Conservation (phyloP, 2,329 filamentous ascomycete species). For the Arachnopeziza araneosa region DNA sequence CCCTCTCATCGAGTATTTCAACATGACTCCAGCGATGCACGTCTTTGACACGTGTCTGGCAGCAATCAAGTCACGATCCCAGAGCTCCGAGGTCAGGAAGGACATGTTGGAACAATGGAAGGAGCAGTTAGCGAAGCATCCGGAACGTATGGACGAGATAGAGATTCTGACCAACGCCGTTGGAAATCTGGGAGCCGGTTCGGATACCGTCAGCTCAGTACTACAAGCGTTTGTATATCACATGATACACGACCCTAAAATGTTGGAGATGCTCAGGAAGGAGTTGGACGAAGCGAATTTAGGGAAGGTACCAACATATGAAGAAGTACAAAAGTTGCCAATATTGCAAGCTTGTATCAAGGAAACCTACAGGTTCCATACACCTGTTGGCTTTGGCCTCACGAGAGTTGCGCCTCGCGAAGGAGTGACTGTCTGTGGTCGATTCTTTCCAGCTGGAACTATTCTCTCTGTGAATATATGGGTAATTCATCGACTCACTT, state of each 20-base stretch:
- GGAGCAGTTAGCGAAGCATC: slow-evolving; percentile 28
- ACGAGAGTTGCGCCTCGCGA: slow-evolving; percentile 24
- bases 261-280: slow-evolving; percentile 19
- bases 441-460: slow-evolving; percentile 27
- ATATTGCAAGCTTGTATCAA: slow-evolving; percentile 35
- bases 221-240: slow-evolving; percentile 34
- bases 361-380: slow-evolving; percentile 34
- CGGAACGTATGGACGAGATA: slow-evolving; percentile 30
- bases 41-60: slow-evolving; percentile 34
- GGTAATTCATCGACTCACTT: slow-evolving; percentile 30
- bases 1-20: slow-evolving; percentile 32
- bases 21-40: slow-evolving; percentile 33
- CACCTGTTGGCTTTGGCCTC: slow-evolving; percentile 27
- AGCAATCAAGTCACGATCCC: slow-evolving; percentile 30
- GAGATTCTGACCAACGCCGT: slow-evolving; percentile 33
- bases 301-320: slow-evolving; percentile 18
- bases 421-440: slow-evolving; percentile 30
- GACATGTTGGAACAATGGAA: slow-evolving; percentile 37
- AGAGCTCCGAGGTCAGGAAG: slow-evolving; percentile 29
- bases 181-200: slow-evolving; percentile 34
- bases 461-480: slow-evolving; percentile 33
- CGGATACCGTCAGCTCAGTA: slow-evolving; percentile 34
- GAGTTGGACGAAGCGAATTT: slow-evolving; percentile 23
- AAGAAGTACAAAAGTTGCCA: slow-evolving; percentile 29
- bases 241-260: slow-evolving; percentile 27